Base-by-base conservation (phyloP, 23 red algal species). In the Agarophyton chilense region DNA sequence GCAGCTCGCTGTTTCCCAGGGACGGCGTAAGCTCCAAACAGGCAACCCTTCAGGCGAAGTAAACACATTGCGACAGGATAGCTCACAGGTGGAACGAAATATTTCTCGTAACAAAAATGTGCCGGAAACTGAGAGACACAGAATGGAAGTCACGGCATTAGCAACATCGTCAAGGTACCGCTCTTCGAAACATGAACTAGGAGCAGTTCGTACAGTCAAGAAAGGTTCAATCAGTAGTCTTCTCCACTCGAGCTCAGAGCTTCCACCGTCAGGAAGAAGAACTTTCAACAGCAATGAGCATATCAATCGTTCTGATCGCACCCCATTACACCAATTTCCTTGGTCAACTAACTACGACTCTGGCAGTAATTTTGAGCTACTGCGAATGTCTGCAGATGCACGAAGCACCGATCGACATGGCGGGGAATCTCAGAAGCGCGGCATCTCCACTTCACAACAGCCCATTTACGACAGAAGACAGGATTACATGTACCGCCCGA, bases 141-240 rank as follows among this genome's bases (percentile, higher is more conserved):
- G 65, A 16, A 72, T 72, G 65, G 65, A 40, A 72, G 42, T 17
- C 39, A 72, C 65, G 33, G 65, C 34, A 72, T 18, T 72, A 72
- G 65, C 35, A 43, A 8, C 36, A 24, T 72, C 65, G 31, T 72
- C 65, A 19, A 72, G 33, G 65, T 13, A 32, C 1, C 65, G 65
- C 13, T 44, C 40, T 21, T 43, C 65, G 35, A 43, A 19, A 7
- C 65, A 44, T 28, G 6, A 19, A 22, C 39, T 12, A 19, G 7
- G 6, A 35, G n/a, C 40, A 4, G 34, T 72, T 43, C 36, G 6
- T 10, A n/a, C 65, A 4, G 39, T 34, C 9, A 72, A 44, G 14
- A 72, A 43, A 19, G 65, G 65, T 22, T 72, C 65, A 2, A 72
- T 72, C 33, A 72, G 36, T 34, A 72, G 31, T 44, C 65, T 72